These are phyloP conservation scores for Colletotrichum plurivorum DNA, from an alignment of 2,329 filamentous ascomycete genomes.

Conservation along the genomic window DNA sequence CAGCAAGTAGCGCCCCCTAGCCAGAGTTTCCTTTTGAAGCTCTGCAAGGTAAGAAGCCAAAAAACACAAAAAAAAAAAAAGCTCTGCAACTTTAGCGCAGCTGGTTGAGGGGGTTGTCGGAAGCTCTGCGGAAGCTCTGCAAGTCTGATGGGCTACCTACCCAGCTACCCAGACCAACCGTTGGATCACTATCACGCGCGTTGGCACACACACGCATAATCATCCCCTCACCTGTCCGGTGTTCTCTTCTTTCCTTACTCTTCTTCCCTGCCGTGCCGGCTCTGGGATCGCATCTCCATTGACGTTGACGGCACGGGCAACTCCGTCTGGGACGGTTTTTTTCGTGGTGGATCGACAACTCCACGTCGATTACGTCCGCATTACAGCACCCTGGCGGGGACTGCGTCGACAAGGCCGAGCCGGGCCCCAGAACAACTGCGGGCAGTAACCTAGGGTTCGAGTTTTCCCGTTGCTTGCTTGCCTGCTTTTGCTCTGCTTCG, in stretches of 20 bases:
- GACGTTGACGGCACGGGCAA: neutral
- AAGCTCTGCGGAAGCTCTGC: slow-evolving; percentile 39
- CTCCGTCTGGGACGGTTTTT: slow-evolving; percentile 15
- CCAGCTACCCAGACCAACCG: neutral
- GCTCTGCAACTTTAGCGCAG: slow-evolving; percentile 38
- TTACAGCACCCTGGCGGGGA: slow-evolving; percentile 24
- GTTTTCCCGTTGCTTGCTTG: neutral
- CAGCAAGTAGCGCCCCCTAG: slow-evolving; percentile 9
- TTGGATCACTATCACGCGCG: too few relatives aligned
- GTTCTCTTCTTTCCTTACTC: neutral
- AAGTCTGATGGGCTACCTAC: slow-evolving; percentile 22
- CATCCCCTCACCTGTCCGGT: neutral
- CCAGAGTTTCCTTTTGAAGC: slow-evolving; percentile 24
- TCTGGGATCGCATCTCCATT: neutral
- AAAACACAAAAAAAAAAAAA: neutral
- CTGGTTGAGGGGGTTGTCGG: slow-evolving; percentile 28
- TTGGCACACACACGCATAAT: neutral
- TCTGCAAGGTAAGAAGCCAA: slow-evolving; percentile 7
- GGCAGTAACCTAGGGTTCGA: neutral
- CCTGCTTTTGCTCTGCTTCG: too few relatives aligned
- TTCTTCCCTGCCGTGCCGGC: neutral
- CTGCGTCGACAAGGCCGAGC: slow-evolving; percentile 5
- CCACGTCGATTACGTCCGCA: slow-evolving; percentile 33
- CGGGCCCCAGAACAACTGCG: slow-evolving; percentile 11
- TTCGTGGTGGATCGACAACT: slow-evolving; percentile 33